These are phyloP conservation scores for Aspergillus sclerotioniger DNA, from an alignment of 495 filamentous ascomycete species.

Conservation along the genomic window DNA sequence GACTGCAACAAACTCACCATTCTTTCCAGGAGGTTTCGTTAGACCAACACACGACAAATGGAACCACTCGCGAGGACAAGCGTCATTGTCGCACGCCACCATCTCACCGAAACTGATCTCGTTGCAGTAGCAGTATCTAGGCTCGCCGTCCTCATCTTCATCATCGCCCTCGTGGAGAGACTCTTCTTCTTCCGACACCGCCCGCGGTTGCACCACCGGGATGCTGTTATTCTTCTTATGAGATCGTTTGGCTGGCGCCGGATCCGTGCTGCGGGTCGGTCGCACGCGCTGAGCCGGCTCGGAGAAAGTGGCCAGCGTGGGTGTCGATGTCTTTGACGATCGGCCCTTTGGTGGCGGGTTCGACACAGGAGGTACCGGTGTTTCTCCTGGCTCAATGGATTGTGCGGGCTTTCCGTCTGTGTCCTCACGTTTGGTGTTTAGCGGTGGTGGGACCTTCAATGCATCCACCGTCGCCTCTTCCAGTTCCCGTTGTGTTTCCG, in stretches of 20 bases:
- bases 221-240: constrained; percentile 61
- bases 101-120: constrained; percentile 93
- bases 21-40: constrained; percentile 77
- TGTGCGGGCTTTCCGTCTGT: constrained; percentile 30
- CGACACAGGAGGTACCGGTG: constrained; percentile 4
- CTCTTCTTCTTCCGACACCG: constrained; percentile 50
- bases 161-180: constrained; percentile 59
- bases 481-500: constrained; percentile 28
- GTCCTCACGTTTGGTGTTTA: constrained; percentile 33
- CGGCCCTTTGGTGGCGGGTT: constrained; percentile 32
- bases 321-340: constrained; percentile 60
- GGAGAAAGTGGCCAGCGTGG: constrained; percentile 41
- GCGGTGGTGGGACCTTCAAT: constrained; percentile 32
- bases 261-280: constrained; percentile 42
- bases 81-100: constrained; percentile 93
- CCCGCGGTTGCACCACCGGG: constrained; percentile 29
- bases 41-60: constrained; percentile 90
- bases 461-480: constrained; percentile 28
- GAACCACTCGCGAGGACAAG: constrained; percentile 91
- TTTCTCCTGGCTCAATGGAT: constrained; percentile 27
- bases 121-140: constrained; percentile 90
- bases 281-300: constrained; percentile 38
- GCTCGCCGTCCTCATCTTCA: constrained; percentile 77
- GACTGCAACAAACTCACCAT: constrained; percentile 59
- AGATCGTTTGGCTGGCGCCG: constrained; percentile 53